Evolutionary conservation across 2,329 filamentous ascomycete genomes (phyloP).

Genomic region (Aspergillus fumigatiaffinis): DNA sequence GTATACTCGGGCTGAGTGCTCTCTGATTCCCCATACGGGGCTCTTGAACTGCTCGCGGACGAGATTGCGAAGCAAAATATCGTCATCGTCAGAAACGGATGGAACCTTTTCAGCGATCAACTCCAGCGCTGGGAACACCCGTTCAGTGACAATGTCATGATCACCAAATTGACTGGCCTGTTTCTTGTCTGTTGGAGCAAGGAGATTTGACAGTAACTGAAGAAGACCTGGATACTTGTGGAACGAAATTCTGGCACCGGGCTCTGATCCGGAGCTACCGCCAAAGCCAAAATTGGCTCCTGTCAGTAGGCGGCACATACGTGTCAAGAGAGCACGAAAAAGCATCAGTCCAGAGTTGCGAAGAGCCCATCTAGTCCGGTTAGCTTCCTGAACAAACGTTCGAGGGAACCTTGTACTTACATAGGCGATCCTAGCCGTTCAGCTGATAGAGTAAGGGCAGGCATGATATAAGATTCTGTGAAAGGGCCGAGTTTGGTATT

Average conservation of each 20-base stretch:
- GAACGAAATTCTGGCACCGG: slow-evolving; percentile 38
- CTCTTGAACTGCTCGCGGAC: slow-evolving; percentile 39
- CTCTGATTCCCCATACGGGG: slow-evolving; percentile 44
- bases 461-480: slow-evolving; percentile 70
- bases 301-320: slow-evolving; percentile 41
- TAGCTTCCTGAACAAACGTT: slow-evolving; percentile 3
- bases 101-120: slow-evolving; percentile 44
- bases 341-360: slow-evolving; percentile 90
- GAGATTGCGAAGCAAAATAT: slow-evolving; percentile 28
- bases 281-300: slow-evolving; percentile 48
- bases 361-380: slow-evolving; percentile 70
- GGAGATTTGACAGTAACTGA: slow-evolving; percentile 33
- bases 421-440: slow-evolving; percentile 73
- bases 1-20: slow-evolving; percentile 44
- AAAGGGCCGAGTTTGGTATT: slow-evolving; percentile 69
- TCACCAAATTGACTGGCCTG: slow-evolving; percentile 17
- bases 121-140: slow-evolving; percentile 45
- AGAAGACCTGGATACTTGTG: slow-evolving; percentile 39
- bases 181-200: slow-evolving; percentile 22
- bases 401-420: slow-evolving; percentile 42
- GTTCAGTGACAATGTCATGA: slow-evolving; percentile 37
- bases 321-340: slow-evolving; percentile 78
- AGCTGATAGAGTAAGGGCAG: slow-evolving; percentile 74
- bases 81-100: slow-evolving; percentile 27
- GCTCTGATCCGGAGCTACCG: slow-evolving; percentile 41